Conservation (phyloP, 2,329 filamentous ascomycete species). For the Sporothrix mexicana region DNA sequence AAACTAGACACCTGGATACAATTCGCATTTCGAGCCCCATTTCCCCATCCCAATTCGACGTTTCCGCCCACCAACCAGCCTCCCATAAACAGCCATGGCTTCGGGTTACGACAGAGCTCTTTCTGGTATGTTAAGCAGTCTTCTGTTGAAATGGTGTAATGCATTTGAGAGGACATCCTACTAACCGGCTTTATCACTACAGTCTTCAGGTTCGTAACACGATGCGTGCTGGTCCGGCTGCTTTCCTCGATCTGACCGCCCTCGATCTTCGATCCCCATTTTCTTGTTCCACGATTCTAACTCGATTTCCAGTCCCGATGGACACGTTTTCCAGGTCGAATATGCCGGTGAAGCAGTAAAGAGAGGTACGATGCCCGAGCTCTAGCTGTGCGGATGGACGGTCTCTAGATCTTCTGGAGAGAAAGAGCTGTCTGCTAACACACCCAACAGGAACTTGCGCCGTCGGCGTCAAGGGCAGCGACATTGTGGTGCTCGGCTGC, state of each 20-base stretch:
- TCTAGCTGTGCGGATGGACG: neutral
- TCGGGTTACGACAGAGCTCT: constrained; percentile 99
- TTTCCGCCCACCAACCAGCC: neutral
- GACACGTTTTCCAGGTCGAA: constrained; percentile 99
- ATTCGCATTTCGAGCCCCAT: neutral
- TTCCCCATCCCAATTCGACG: neutral
- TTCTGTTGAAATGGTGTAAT: neutral
- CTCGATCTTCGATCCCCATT: neutral
- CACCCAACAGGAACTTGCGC: constrained; percentile 82
- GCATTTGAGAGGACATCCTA: neutral
- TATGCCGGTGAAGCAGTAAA: constrained; percentile 99
- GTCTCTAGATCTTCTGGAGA: no score
- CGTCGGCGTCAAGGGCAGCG: constrained; percentile 92
- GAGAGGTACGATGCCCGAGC: constrained; percentile 68
- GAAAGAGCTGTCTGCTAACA: neutral
- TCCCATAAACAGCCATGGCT: constrained; percentile 62
- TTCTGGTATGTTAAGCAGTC: constrained; percentile 73
- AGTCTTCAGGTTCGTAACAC: constrained; percentile 77
- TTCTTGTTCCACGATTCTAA: constrained; percentile 23
- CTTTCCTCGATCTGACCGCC: neutral
- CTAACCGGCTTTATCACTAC: constrained; percentile 23
- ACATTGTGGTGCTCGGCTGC: constrained; percentile 95
- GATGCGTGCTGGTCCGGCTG: neutral
- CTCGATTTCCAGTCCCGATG: constrained; percentile 77
- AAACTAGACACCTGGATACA: constrained; percentile 1